Base-by-base conservation (phyloP, 768 basidiomycete species). In the Suillus lakei region DNA sequence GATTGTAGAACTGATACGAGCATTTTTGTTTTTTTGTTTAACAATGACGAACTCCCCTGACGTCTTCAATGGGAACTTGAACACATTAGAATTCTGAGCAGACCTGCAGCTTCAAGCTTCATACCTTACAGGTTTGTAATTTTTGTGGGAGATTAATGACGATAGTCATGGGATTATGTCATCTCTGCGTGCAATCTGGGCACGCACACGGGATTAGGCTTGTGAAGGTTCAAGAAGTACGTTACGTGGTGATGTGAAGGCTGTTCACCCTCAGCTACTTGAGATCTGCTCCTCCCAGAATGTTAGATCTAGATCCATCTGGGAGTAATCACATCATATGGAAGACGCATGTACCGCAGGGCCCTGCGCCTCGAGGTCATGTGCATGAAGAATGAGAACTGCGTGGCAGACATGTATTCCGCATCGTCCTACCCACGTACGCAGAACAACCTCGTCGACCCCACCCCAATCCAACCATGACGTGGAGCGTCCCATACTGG, bases 401-500 rank as follows among this genome's bases (percentile, higher is more conserved):
- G 18, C 38, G 36, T 26, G 39, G 26, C 18, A 28, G 39, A 59
- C 38, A 39, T 28, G 38, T 28, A 28, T 30, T 28, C 23, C 18
- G 5, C 38, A 59, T 12, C 26, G 39, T 28, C 38, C 18, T 21
- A 41, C 38, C 26, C 39, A 59, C 58, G n/a, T n/a, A n/a, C n/a
- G 30, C 39, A 28, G 18, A 28, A 41, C 26, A 41, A 59, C 39
- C 18, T 30, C 26, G 21, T 26, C 38, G 39, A 41, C 58, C 39
- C 21, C 26, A 7, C 5, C 9, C 26, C 28, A 59, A 41, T 26
- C 18, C 38, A 59, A 41, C 34, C 8, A 59, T 59, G 58, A 59
- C 58, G 58, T 59, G 58, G 58, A 28, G 26, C 39, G 58, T 59
- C 6, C 58, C 58, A 28, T 59, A 59, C 39, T 59, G 58, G 58